Evolutionary conservation across 257 asterid species (phyloP).

Genomic region (Penstemon davidsonii): DNA sequence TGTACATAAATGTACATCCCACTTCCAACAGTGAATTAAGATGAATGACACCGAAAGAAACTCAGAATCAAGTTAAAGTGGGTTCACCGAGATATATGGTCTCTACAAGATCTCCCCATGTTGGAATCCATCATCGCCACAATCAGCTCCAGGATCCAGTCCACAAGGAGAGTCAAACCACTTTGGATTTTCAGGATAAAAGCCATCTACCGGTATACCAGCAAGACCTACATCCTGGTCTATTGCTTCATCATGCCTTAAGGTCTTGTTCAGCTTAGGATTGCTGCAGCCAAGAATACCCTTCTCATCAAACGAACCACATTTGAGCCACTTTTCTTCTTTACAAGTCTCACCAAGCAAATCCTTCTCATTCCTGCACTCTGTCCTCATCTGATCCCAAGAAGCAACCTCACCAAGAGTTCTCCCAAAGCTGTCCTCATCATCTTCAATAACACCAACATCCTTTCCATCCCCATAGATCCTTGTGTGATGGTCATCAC

Average conservation of each 20-base stretch:
- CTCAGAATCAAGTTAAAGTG: conserved; percentile 50
- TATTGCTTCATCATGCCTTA: conserved; percentile 59
- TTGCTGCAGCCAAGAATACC: conserved; percentile 57
- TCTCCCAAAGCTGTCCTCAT: conserved; percentile 94
- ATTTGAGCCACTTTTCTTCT: conserved; percentile 82
- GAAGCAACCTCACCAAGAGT: conserved; percentile 97
- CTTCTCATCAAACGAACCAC: conserved; percentile 76
- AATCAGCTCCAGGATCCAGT: conserved; percentile 71
- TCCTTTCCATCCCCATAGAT: conserved; percentile 77
- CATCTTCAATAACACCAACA: conserved; percentile 84
- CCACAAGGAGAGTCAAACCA: conserved; percentile 96
- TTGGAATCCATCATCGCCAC: conserved; percentile 75
- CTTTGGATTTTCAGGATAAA: conserved; percentile 87
- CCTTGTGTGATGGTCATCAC: conserved; percentile 74
- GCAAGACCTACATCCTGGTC: conserved; percentile 81
- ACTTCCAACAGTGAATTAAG: conserved; percentile 42
- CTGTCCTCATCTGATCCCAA: conserved; percentile 85
- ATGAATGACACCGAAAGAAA: conserved; percentile 32
- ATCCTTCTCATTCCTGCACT: conserved; percentile 64
- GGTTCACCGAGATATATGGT: conserved; percentile 52
- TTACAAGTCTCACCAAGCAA: conserved; percentile 75
- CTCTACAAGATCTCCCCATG: conserved; percentile 77
- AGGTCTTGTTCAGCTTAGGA: conserved; percentile 43
- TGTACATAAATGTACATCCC: conserved; percentile 45
- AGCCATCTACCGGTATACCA: conserved; percentile 76